Evolutionary conservation across 83 land plant species (phyloP).

Genomic region (Larix sibirica): DNA sequence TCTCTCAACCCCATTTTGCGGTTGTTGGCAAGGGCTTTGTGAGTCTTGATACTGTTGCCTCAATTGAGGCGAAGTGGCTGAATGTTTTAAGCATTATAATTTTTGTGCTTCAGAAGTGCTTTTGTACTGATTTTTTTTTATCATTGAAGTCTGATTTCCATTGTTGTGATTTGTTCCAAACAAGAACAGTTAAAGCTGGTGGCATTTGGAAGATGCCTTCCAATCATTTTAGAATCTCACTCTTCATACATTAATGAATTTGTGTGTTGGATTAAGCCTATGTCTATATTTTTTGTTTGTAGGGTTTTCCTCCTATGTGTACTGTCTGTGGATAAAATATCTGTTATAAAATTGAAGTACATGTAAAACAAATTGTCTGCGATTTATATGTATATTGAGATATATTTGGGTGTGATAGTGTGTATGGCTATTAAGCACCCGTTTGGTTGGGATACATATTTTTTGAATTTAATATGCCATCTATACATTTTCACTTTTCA

Average conservation of each 20-base stretch:
- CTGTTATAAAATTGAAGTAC: background rate
- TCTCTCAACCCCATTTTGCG: background rate
- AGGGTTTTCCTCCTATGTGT: background rate
- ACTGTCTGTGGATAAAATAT: background rate
- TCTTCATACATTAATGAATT: background rate
- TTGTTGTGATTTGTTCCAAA: background rate
- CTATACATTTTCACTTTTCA: background rate
- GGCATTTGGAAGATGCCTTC: background rate
- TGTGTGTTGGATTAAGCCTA: background rate
- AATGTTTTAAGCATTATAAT: no score
- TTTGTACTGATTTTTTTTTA: no score
- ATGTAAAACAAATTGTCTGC: background rate
- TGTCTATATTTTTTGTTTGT: background rate
- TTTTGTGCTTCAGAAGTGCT: no score
- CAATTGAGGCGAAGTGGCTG: background rate
- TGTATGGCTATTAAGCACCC: background rate
- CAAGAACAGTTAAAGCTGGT: background rate
- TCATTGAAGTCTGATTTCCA: background rate
- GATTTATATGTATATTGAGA: background rate
- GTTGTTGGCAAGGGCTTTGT: background rate
- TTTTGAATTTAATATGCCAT: background rate
- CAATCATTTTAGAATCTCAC: background rate
- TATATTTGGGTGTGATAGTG: background rate
- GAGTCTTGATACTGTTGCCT: background rate
- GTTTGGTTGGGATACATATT: background rate